phyloP scores from a whole-genome alignment of 1,139 yeast species.

The Yamadazyma sp. region DNA sequence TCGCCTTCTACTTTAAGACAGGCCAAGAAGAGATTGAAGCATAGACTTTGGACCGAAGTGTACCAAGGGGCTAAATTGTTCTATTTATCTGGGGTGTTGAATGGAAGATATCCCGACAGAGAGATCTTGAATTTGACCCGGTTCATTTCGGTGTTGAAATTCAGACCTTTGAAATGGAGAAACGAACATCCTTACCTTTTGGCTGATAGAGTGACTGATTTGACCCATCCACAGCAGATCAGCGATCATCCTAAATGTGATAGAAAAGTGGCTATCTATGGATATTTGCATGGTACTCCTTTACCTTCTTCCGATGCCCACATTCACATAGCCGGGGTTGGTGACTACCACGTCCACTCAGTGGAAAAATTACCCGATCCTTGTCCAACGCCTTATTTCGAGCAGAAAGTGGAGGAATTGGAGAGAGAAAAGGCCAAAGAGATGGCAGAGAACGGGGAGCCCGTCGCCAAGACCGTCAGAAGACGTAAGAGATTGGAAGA shows the following conservation, averaged over 20 bases:
- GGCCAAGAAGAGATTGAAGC: slow-evolving; percentile 87
- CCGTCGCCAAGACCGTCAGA: slow-evolving; percentile 53
- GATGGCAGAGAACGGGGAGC: slow-evolving; percentile 60
- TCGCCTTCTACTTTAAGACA: slow-evolving; percentile 87
- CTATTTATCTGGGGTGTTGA: slow-evolving; percentile 91
- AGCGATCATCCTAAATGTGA: slow-evolving; percentile 82
- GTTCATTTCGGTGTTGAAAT: slow-evolving; percentile 95
- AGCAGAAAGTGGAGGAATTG: slow-evolving; percentile 77
- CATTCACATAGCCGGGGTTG: slow-evolving; percentile 94
- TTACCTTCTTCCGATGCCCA: slow-evolving; percentile 70
- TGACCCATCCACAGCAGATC: slow-evolving; percentile 86
- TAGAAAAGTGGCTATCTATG: slow-evolving; percentile 87
- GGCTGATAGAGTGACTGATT: slow-evolving; percentile 91
- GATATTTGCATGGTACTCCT: slow-evolving; percentile 94
- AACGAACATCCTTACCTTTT: slow-evolving; percentile 94
- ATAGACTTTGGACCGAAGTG: slow-evolving; percentile 98
- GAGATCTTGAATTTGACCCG: slow-evolving; percentile 90
- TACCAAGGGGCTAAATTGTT: slow-evolving; percentile 97
- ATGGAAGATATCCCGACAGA: slow-evolving; percentile 97
- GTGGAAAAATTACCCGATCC: slow-evolving; percentile 96
- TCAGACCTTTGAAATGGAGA: slow-evolving; percentile 97
- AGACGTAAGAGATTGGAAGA: slow-evolving; percentile 92
- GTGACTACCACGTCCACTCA: slow-evolving; percentile 74
- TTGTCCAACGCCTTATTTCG: slow-evolving; percentile 94
- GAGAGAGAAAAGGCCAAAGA: slow-evolving; percentile 70